Percentiles rank a stretch among this genome's conserved stretches.
phyloP scores from a whole-genome alignment of 1,139 yeast species.

The Magnusiomyces starmeri region DNA sequence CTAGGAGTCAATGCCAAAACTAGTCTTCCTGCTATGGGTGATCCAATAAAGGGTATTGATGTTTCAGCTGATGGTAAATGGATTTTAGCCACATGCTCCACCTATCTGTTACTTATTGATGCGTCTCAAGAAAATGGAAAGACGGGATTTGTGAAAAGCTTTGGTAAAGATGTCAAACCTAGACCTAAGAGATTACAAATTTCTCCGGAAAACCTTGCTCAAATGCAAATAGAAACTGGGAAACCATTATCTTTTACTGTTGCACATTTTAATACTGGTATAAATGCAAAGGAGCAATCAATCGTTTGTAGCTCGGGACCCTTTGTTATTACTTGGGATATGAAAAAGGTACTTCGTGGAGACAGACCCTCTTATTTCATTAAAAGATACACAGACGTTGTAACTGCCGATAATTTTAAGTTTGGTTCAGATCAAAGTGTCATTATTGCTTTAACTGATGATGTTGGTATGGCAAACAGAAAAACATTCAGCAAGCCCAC shows the following conservation, averaged over 20 bases:
- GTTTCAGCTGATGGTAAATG: constrained; percentile 76
- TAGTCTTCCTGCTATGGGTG: constrained; percentile 74
- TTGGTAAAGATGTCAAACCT: constrained; percentile 61
- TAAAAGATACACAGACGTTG: constrained; percentile 52
- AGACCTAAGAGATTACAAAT: constrained; percentile 60
- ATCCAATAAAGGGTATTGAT: constrained; percentile 57
- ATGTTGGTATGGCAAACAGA: constrained; percentile 59
- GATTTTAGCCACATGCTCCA: constrained; percentile 71
- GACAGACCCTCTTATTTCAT: constrained; percentile 54
- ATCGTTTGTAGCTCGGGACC: constrained; percentile 77
- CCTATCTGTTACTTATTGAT: constrained; percentile 63
- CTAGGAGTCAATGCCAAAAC: constrained; percentile 73
- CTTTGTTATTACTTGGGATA: constrained; percentile 75
- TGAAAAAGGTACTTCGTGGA: constrained; percentile 50
- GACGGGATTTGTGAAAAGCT: constrained; percentile 59
- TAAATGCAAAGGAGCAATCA: constrained; percentile 54
- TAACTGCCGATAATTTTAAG: constrained; percentile 73
- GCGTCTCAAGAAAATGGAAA: constrained; percentile 53
- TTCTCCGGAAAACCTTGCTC: constrained; percentile 65
- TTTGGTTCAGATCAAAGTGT: constrained; percentile 67
- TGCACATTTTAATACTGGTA: constrained; percentile 71
- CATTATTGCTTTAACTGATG: constrained; percentile 62
- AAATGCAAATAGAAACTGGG: constrained; percentile 49
- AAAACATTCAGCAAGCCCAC: constrained; percentile 52
- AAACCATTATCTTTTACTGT: constrained; percentile 52